phyloP scores from a whole-genome alignment of 169 alveolate genomes.

The Babesia sp. region DNA sequence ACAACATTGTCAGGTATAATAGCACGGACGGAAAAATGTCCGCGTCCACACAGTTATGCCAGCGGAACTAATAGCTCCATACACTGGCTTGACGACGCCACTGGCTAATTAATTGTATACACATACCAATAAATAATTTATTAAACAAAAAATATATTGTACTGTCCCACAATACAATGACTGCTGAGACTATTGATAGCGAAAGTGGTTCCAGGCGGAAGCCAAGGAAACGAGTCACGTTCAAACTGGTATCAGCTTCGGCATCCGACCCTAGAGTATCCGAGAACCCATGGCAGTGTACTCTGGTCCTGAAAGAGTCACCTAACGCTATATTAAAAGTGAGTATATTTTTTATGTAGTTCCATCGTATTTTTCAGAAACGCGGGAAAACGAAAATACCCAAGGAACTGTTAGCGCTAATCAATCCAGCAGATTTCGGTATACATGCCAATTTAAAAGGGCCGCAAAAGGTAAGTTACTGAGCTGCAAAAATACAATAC shows the following conservation, averaged over 20 bases:
- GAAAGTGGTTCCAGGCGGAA: no score
- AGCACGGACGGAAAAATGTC: no score
- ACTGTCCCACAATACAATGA: no score
- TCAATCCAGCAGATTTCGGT: slow-evolving; percentile 62
- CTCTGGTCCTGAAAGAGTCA: slow-evolving; percentile 37
- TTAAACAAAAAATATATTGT: no score
- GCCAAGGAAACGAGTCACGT: slow-evolving; percentile 36
- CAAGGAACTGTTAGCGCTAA: slow-evolving; percentile 28
- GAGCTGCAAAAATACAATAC: not conserved
- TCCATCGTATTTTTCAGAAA: slow-evolving; percentile 14
- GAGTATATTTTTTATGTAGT: not conserved
- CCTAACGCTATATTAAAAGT: slow-evolving; percentile 49
- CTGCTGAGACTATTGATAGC: no score
- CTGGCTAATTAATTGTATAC: no score
- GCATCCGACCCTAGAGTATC: slow-evolving; percentile 44
- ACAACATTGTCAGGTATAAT: not conserved
- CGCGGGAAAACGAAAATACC: slow-evolving; percentile 29
- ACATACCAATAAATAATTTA: no score
- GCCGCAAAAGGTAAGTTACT: slow-evolving; percentile 41
- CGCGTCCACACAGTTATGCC: no score
- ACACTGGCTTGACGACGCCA: no score
- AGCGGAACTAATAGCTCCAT: no score
- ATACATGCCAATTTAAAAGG: slow-evolving; percentile 42
- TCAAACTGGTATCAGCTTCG: slow-evolving; percentile 63
- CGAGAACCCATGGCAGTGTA: slow-evolving; percentile 46